Percentiles rank a stretch among this genome's conserved stretches.
These are phyloP conservation scores for Leccinum huronense DNA, from an alignment of 1,284 basidiomycete genomes.

Conservation along the genomic window DNA sequence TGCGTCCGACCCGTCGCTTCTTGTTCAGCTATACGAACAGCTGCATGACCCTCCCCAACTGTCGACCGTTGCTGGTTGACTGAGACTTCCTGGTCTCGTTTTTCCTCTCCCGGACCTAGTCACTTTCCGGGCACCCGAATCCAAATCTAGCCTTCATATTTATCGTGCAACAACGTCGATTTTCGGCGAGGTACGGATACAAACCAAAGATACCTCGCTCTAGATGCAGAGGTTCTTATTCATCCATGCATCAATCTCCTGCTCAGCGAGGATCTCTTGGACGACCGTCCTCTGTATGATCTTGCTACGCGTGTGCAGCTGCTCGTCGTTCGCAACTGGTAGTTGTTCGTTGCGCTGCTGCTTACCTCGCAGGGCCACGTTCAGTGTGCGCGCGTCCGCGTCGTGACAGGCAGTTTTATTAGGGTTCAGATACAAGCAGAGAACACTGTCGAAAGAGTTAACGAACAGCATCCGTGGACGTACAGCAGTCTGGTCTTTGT, in stretches of 20 bases:
- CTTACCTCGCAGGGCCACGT: background rate
- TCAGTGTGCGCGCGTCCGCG: background rate
- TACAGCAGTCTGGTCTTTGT: background rate
- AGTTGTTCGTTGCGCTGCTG: too few species aligned
- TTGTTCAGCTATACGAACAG: background rate
- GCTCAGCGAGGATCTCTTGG: background rate
- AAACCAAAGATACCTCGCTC: background rate
- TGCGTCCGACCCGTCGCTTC: background rate
- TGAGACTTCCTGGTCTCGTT: background rate
- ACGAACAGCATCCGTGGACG: background rate
- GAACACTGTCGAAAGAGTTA: background rate
- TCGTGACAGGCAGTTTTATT: background rate
- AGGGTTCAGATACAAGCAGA: background rate
- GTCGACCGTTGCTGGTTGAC: background rate
- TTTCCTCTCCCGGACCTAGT: background rate
- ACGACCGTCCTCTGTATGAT: background rate
- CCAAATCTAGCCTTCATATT: background rate
- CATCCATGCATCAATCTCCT: background rate
- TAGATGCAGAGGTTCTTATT: background rate
- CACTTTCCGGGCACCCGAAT: background rate
- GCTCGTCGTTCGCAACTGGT: background rate
- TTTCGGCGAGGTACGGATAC: background rate
- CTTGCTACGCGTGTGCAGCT: background rate
- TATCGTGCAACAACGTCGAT: background rate
- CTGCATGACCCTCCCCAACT: background rate